phyloP scores from a whole-genome alignment of 805 yeast species.

The Lachancea thermotolerans region DNA sequence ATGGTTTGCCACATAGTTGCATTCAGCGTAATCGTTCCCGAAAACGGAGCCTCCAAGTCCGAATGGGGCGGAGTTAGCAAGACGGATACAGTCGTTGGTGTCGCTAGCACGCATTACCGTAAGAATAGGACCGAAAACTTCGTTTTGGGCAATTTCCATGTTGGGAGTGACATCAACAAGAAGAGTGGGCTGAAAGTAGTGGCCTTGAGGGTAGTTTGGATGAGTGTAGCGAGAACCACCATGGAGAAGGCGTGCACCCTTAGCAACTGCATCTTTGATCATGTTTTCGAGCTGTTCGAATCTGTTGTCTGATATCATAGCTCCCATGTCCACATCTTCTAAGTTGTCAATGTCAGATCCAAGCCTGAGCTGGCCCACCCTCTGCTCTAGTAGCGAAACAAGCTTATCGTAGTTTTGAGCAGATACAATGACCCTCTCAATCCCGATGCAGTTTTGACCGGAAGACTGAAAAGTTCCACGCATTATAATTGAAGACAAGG shows the following conservation, averaged over 20 bases:
- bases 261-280: slow-evolving; percentile 62
- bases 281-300: slow-evolving; percentile 61
- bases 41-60: slow-evolving; percentile 93
- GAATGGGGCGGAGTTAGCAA: slow-evolving; percentile 80
- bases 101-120: slow-evolving; percentile 66
- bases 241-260: slow-evolving; percentile 71
- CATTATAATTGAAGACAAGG: slow-evolving; percentile 72
- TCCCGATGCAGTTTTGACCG: slow-evolving; percentile 97
- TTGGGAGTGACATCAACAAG: slow-evolving; percentile 70
- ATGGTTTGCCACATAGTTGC: slow-evolving; percentile 55
- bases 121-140: slow-evolving; percentile 91
- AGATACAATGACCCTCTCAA: slow-evolving; percentile 85
- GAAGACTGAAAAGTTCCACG: slow-evolving; percentile 96
- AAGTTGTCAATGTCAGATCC: slow-evolving; percentile 92
- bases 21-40: slow-evolving; percentile 52
- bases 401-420: slow-evolving; percentile 60
- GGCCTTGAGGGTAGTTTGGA: slow-evolving; percentile 94
- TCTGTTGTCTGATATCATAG: slow-evolving; percentile 76
- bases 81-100: slow-evolving; percentile 59
- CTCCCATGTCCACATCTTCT: slow-evolving; percentile 93
- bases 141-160: slow-evolving; percentile 79
- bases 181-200: slow-evolving; percentile 86
- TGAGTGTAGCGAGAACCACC: slow-evolving; percentile 82
- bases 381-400: slow-evolving; percentile 46
- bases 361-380: slow-evolving; percentile 58